These are phyloP conservation scores for Myxozyma melibiosi DNA, from an alignment of 805 yeast species.

Conservation along the genomic window DNA sequence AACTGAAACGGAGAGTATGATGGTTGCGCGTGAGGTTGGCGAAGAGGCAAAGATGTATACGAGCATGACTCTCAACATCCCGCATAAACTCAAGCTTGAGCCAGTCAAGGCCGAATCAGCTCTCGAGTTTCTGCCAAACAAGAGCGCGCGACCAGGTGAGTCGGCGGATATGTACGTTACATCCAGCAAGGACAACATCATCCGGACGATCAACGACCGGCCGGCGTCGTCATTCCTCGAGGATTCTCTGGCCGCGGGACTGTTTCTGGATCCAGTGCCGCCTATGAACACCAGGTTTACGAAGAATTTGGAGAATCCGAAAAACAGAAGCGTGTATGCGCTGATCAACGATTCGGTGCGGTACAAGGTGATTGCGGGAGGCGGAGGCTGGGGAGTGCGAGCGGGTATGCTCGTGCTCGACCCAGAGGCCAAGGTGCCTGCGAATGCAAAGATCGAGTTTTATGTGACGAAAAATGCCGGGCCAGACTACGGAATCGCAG, in stretches of 20 bases:
- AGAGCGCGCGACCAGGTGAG: conserved; percentile 5
- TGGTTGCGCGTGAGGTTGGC: conserved; percentile 14
- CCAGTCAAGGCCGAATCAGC: conserved; percentile 5
- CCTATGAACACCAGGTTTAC: conserved; percentile 11
- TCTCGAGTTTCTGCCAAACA: conserved; percentile 18
- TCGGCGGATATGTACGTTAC: conserved; percentile 49
- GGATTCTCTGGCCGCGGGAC: conserved; percentile 30
- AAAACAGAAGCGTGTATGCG: conserved; percentile 28
- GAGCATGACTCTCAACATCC: conserved; percentile 17
- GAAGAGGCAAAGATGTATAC: conserved; percentile 18
- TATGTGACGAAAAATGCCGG: conserved; percentile 10
- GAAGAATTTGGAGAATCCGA: conserved; percentile 11
- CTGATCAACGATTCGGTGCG: conserved; percentile 38
- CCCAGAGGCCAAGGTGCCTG: conserved; percentile 52
- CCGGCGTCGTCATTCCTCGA: conserved; percentile 64
- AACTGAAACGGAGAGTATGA: conserved; percentile 26
- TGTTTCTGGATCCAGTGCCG: conserved; percentile 28
- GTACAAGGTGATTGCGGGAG: conserved; percentile 68
- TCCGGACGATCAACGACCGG: conserved; percentile 55
- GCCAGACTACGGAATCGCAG: background rate
- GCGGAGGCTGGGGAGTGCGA: conserved; percentile 75
- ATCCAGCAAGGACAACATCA: conserved; percentile 56
- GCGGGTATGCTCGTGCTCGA: conserved; percentile 67
- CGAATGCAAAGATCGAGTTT: conserved; percentile 55
- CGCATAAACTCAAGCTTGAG: conserved; percentile 18